phyloP scores from a whole-genome alignment of 139 green algal species.

The Tetratostichococcus sp. region DNA sequence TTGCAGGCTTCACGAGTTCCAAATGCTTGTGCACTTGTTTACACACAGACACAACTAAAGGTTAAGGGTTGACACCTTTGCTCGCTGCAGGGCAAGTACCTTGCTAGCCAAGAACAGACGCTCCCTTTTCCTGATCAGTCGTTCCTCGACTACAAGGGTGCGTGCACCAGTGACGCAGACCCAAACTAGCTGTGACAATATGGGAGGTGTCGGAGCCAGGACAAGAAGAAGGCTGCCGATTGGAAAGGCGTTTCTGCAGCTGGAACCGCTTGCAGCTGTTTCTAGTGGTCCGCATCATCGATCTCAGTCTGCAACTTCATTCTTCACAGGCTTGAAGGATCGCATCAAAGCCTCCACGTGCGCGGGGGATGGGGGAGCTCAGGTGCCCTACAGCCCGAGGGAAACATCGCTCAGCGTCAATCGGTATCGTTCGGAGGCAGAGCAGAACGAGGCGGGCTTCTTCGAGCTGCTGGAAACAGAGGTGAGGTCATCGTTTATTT shows the following conservation, averaged over 20 bases:
- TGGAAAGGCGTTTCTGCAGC: no score
- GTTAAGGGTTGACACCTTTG: no score
- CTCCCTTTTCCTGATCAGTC: slow-evolving; percentile 18
- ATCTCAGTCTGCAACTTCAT: no score
- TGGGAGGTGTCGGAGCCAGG: no score
- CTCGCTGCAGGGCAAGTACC: not conserved
- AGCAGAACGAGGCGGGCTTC: slow-evolving; percentile 61
- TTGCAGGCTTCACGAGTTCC: no score
- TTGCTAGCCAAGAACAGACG: not conserved
- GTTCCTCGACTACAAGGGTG: slow-evolving; percentile 42
- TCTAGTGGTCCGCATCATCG: no score
- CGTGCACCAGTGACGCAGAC: no score
- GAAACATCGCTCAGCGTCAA: slow-evolving; percentile 72
- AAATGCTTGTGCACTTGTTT: no score
- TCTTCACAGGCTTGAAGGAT: slow-evolving; percentile 56
- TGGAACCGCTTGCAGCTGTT: no score
- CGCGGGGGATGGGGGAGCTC: slow-evolving; percentile 28
- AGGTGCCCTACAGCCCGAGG: slow-evolving; percentile 50
- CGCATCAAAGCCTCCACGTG: slow-evolving; percentile 62
- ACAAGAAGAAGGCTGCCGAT: no score
- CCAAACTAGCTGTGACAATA: no score
- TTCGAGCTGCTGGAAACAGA: slow-evolving; percentile 71
- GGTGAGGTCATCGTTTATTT: slow-evolving; percentile 27
- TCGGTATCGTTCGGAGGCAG: slow-evolving; percentile 25
- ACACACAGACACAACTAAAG: no score